Evolutionary conservation across 2,329 filamentous ascomycete genomes (phyloP).

Genomic region (Scedosporium apiospermum): DNA sequence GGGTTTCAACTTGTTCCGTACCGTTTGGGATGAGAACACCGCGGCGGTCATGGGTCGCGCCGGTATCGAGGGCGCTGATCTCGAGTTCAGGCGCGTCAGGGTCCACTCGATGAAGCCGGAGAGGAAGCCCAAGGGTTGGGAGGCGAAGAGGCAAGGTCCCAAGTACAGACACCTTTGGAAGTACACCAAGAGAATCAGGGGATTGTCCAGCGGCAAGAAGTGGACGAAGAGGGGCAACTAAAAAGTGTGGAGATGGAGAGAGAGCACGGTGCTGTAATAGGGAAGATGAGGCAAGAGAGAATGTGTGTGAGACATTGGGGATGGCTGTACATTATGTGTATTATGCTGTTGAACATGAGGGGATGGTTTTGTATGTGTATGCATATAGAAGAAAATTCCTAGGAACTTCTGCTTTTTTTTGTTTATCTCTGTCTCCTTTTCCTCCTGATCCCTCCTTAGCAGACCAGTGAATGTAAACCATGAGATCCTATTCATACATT

Average conservation of each 20-base stretch:
- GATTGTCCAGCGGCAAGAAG: constrained; percentile 30
- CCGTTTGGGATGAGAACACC: constrained; percentile 81
- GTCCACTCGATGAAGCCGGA: constrained; percentile 58
- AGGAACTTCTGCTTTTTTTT: neutral
- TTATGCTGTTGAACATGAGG: neutral
- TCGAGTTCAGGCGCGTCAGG: constrained; percentile 78
- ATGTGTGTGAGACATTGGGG: neutral
- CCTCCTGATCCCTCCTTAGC: neutral
- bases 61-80: constrained; percentile 62
- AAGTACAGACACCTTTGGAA: constrained; percentile 59
- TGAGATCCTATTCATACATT: neutral
- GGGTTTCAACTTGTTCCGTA: constrained; percentile 81
- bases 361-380: neutral
- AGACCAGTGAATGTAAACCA: neutral
- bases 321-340: constrained; percentile 4
- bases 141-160: constrained; percentile 53
- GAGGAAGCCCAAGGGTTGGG: constrained; percentile 54
- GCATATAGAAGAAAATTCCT: constrained; percentile 4
- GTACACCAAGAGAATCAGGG: constrained; percentile 50
- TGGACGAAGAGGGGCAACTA: constrained; percentile 29
- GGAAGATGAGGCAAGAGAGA: neutral
- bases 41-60: constrained; percentile 78
- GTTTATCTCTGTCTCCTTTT: neutral
- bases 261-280: neutral
- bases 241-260: neutral